Percentiles rank a stretch among this genome's conserved stretches.
Conservation (phyloP, 2,329 filamentous ascomycete species). For the Fonsecaea nubica region DNA sequence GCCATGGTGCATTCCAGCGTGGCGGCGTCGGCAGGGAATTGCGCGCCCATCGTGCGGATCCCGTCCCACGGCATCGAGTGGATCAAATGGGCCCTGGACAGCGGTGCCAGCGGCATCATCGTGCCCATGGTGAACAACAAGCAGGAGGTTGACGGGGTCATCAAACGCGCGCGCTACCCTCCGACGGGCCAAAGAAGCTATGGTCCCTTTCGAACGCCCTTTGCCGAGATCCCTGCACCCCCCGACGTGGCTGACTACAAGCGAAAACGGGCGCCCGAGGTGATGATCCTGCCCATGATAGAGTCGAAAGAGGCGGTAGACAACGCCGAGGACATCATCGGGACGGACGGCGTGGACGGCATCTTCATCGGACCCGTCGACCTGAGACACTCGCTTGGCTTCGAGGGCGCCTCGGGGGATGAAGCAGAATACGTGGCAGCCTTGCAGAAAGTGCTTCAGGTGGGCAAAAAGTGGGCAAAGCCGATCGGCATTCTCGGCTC, state of each 20-base stretch:
- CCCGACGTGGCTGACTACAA: conserved; percentile 20
- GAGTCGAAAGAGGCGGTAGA: conserved; percentile 23
- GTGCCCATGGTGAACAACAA: conserved; percentile 60
- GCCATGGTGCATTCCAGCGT: conserved; percentile 51
- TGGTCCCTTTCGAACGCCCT: conserved; percentile 44
- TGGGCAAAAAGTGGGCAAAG: conserved; percentile 13
- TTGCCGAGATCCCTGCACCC: conserved; percentile 4
- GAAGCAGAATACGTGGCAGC: conserved; percentile 15
- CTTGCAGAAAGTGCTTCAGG: conserved; percentile 13
- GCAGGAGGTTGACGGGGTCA: conserved; percentile 59
- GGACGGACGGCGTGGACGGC: conserved; percentile 16
- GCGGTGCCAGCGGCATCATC: conserved; percentile 65
- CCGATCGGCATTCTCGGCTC: conserved; percentile 17
- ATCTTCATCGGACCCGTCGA: conserved; percentile 27
- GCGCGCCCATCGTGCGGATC: conserved; percentile 53
- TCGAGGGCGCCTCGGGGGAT: conserved; percentile 11
- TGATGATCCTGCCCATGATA: conserved; percentile 25
- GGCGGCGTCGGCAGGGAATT: conserved; percentile 47
- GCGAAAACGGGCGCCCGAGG: conserved; percentile 4
- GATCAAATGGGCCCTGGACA: conserved; percentile 66
- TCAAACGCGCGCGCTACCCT: conserved; percentile 62
- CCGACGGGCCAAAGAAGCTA: conserved; percentile 61
- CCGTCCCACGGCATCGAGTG: conserved; percentile 65
- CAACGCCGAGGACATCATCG: conserved; percentile 23
- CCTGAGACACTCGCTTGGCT: conserved; percentile 24